These are phyloP conservation scores for Glebionis coronaria DNA, from an alignment of 129 eudicot genomes.

Conservation along the genomic window DNA sequence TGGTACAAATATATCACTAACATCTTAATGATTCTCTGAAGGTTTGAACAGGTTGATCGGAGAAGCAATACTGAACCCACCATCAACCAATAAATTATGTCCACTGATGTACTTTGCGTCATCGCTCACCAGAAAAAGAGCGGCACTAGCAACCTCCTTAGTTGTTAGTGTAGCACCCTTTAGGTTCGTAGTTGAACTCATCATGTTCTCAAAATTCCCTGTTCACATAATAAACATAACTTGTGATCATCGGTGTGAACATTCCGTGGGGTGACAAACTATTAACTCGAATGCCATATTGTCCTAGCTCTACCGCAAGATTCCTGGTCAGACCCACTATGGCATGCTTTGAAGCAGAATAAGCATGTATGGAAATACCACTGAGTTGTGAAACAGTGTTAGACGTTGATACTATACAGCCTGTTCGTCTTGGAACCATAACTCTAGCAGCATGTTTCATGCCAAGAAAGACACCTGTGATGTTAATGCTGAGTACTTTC, in stretches of 20 bases:
- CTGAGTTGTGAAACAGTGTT: constrained; percentile 23
- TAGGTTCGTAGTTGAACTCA: neutral
- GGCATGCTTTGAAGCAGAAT: constrained; percentile 46
- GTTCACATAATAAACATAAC: constrained; percentile 25
- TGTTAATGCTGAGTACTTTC: constrained; percentile 10
- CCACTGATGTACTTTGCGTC: constrained; percentile 58
- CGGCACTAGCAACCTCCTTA: constrained; percentile 48
- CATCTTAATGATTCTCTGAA: too few relatives aligned
- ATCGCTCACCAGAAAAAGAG: constrained; percentile 47
- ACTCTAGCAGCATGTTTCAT: too few relatives aligned
- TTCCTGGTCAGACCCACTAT: constrained; percentile 47
- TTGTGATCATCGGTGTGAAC: constrained; percentile 30
- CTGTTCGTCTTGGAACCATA: too few relatives aligned
- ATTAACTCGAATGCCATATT: constrained; percentile 52
- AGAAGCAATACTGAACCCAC: constrained; percentile 32
- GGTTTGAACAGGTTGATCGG: constrained; percentile 38
- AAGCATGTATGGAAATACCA: constrained; percentile 40
- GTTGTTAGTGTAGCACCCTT: constrained; percentile 31
- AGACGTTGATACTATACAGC: too few relatives aligned
- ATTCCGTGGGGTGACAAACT: constrained; percentile 44
- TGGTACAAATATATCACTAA: too few relatives aligned
- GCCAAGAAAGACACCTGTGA: too few relatives aligned
- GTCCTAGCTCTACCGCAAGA: constrained; percentile 43
- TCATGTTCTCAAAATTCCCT: constrained; percentile 20
- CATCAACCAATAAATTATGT: too few relatives aligned